A percentile compares a stretch with the other conserved stretches of the same genome.
These are phyloP conservation scores for Fusarium incarnatum DNA, from an alignment of 2,329 filamentous ascomycete genomes.

Conservation along the genomic window DNA sequence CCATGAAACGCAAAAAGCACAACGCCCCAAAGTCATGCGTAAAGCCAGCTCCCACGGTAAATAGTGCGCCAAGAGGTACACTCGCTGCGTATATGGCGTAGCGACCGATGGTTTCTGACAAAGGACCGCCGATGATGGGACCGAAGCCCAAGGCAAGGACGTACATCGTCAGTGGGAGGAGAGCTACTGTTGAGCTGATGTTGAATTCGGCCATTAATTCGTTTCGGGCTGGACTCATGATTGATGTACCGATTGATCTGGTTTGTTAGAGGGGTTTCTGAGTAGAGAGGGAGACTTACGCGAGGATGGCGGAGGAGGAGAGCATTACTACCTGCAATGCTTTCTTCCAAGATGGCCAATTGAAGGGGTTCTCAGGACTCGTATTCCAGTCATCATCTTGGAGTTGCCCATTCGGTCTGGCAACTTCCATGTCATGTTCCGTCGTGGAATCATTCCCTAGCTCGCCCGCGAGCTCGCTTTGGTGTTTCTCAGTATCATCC, in stretches of 20 bases:
- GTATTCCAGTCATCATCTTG: constrained; percentile 48
- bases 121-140: constrained; percentile 68
- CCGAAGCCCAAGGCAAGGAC: constrained; percentile 70
- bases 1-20: constrained; percentile 67
- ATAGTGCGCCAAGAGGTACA: constrained; percentile 62
- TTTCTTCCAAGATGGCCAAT: constrained; percentile 61
- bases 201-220: constrained; percentile 65
- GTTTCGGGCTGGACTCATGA: constrained; percentile 33
- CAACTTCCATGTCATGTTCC: constrained; percentile 49
- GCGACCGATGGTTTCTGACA: constrained; percentile 69
- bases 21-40: constrained; percentile 63
- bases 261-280: not conserved
- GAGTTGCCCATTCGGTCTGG: not conserved
- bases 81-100: constrained; percentile 62
- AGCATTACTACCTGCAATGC: constrained; percentile 53
- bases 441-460: constrained; percentile 26
- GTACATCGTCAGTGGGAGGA: constrained; percentile 71
- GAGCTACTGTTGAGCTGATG: constrained; percentile 64
- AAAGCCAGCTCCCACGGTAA: constrained; percentile 66
- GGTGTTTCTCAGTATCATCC: constrained; percentile 5
- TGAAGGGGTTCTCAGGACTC: constrained; percentile 62
- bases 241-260: constrained; percentile 33
- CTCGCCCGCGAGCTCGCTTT: constrained; percentile 8
- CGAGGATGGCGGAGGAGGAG: constrained; percentile 55
- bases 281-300: constrained; percentile 49